Evolutionary conservation across 2,329 filamentous ascomycete genomes (phyloP).

Genomic region (Rhinocladiella mackenziei): DNA sequence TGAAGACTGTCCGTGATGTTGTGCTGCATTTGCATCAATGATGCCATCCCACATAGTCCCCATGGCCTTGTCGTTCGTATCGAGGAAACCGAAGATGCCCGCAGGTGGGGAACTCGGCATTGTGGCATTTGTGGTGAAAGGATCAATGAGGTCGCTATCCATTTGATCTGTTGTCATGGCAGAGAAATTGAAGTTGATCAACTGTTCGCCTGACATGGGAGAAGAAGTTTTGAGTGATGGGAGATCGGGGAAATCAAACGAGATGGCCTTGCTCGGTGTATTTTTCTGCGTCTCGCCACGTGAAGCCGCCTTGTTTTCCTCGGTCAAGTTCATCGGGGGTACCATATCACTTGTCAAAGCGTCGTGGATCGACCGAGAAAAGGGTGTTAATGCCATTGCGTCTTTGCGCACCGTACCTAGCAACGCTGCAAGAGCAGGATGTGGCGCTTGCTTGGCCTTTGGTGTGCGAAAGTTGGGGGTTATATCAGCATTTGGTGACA

Average conservation of each 20-base stretch:
- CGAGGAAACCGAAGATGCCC: slow-evolving; percentile 29
- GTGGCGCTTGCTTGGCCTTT: slow-evolving; percentile 15
- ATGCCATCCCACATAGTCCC: slow-evolving; percentile 20
- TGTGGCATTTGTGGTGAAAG: slow-evolving; percentile 42
- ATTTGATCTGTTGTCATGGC: slow-evolving; percentile 28
- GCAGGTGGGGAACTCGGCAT: slow-evolving; percentile 47
- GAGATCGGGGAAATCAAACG: slow-evolving; percentile 39
- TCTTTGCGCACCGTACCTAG: slow-evolving; percentile 23
- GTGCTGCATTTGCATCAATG: slow-evolving; percentile 6
- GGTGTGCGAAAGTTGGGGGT: slow-evolving; percentile 25
- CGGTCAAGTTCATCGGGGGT: slow-evolving; percentile 4
- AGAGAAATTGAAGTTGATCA: slow-evolving; percentile 22
- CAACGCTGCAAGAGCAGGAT: slow-evolving; percentile 21
- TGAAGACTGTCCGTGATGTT: slow-evolving; percentile 6
- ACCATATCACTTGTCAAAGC: slow-evolving; percentile 21
- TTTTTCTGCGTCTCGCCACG: slow-evolving; percentile 43
- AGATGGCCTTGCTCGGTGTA: slow-evolving; percentile 37
- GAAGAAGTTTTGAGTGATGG: slow-evolving; percentile 31
- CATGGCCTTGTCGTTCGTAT: slow-evolving; percentile 14
- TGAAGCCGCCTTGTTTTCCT: slow-evolving; percentile 7
- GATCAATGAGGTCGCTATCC: slow-evolving; percentile 37
- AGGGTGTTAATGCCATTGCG: slow-evolving; percentile 29
- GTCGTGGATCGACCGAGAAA: slow-evolving; percentile 27
- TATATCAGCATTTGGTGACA: slow-evolving; percentile 34
- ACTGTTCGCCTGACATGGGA: slow-evolving; percentile 20